Base-by-base conservation (phyloP, 352 stramenopile genomes). In the Albugo candida region DNA sequence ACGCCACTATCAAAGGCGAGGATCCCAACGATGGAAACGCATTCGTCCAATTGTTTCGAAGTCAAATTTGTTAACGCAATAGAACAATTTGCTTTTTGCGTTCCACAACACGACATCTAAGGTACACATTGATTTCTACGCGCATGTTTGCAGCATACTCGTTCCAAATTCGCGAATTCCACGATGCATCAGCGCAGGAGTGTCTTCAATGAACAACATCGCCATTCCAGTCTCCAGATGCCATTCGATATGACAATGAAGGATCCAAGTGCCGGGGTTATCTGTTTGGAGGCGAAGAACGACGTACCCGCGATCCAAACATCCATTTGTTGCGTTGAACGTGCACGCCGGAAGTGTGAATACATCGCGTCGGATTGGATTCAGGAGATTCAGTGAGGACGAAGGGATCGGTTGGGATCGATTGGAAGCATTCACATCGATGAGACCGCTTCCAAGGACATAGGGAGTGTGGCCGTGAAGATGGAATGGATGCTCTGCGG, bases 1-100 rank as follows among this genome's bases (percentile, higher is more conserved):
- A 63, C 17, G 70, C 74, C 21, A 82, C 69, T 2, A 74, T 86
- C 53, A 86, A 86, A 59, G 74, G 74, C 44, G 69, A 83, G 44
- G 61, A 78, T 53, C 64, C 82, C 36, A 52, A 58, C 18, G 64
- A 62, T 24, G 74, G 74, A 13, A 56, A 60, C 18, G 70, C 83
- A 48, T 76, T 83, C 36, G 62, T 62, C 13, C 67, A 86, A 41
- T 47, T 75, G 19, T 60, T 83, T 8, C 3, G 8, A 31, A 31
- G 24, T 31, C 24, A 31, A 8, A 31, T 31, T 31, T 31, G 24
- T 8, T 31, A 31, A 31, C 24, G 24, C 3, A 31, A 31, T 31
- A 31, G n/a, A n/a, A n/a, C 24, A 31, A 10, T 31, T 31, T 31
- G 24, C 24, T 31, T 31, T 31, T 31, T 31, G 24, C 24, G 3